These are phyloP conservation scores for Populus hybrid DNA, from an alignment of 441 rosid genomes.

Conservation along the genomic window DNA sequence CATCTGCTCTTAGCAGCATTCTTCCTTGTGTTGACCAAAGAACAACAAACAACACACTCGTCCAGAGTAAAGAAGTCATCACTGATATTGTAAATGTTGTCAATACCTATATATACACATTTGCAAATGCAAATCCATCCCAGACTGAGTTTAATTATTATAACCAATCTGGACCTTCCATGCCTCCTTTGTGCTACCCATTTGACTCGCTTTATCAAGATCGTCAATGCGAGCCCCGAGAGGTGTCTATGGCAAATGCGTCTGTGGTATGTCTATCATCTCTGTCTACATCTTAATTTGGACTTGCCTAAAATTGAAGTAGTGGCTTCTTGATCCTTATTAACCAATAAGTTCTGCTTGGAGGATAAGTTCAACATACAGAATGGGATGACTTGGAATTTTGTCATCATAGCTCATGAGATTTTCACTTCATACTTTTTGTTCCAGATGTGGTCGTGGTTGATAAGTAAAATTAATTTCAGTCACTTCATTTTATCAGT, in stretches of 20 bases:
- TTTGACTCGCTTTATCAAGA: constrained; percentile 61
- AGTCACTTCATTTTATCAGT: too few species aligned
- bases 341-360: background rate
- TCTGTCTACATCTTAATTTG: background rate
- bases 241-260: constrained; percentile 73
- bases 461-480: too few species aligned
- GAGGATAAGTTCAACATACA: background rate
- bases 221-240: constrained; percentile 58
- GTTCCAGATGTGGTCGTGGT: too few species aligned
- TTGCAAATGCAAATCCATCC: constrained; percentile 75
- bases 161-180: constrained; percentile 84
- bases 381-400: background rate
- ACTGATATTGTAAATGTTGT: constrained; percentile 69
- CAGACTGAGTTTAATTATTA: constrained; percentile 43
- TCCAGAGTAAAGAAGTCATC: constrained; percentile 87
- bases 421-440: too few species aligned
- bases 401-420: too few species aligned
- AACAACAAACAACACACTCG: constrained; percentile 80
- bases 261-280: constrained; percentile 51
- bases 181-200: constrained; percentile 93
- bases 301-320: background rate
- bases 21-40: constrained; percentile 87
- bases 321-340: background rate
- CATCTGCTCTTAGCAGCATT: constrained; percentile 85
- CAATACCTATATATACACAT: constrained; percentile 70